phyloP scores from a whole-genome alignment of 345 rosid species.

The Aquilaria yunnanensis region DNA sequence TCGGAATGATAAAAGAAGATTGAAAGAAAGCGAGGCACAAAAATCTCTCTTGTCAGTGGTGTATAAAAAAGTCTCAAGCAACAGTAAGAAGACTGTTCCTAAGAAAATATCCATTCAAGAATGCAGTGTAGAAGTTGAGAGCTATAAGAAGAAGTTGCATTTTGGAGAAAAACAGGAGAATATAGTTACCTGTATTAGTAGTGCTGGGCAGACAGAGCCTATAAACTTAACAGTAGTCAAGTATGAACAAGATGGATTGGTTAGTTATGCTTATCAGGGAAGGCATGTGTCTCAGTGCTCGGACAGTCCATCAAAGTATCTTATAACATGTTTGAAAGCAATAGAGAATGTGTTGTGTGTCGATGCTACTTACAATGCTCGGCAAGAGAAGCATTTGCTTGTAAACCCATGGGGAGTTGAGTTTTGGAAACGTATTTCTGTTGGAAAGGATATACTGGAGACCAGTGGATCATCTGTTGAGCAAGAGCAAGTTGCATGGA shows the following conservation, averaged over 20 bases:
- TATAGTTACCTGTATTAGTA: slow-evolving; percentile 4
- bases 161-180: slow-evolving; percentile 20
- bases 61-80: slow-evolving; percentile 6
- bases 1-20: slow-evolving; percentile 31
- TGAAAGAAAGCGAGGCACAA: slow-evolving; percentile 19
- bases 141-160: neutral
- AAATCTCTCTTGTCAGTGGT: slow-evolving; percentile 14
- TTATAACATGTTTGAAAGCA: slow-evolving; percentile 45
- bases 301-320: slow-evolving; percentile 53
- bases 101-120: slow-evolving; percentile 13
- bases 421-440: slow-evolving; percentile 58
- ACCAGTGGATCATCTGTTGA: slow-evolving; percentile 52
- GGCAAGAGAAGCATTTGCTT: slow-evolving; percentile 40
- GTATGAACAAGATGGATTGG: slow-evolving; percentile 17
- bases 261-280: slow-evolving; percentile 11
- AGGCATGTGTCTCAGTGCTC: slow-evolving; percentile 20
- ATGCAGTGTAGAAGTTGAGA: slow-evolving; percentile 9
- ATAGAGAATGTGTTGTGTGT: slow-evolving; percentile 43
- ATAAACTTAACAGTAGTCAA: neutral
- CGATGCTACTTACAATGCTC: slow-evolving; percentile 23
- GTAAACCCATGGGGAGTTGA: slow-evolving; percentile 73
- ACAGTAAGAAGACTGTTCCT: slow-evolving; percentile 12
- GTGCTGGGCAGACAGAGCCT: slow-evolving; percentile 4
- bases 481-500: slow-evolving; percentile 74
- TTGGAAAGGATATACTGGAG: slow-evolving; percentile 57